phyloP scores from a whole-genome alignment of 352 stramenopile species.

The Phytopythium cucurbitacearum region DNA sequence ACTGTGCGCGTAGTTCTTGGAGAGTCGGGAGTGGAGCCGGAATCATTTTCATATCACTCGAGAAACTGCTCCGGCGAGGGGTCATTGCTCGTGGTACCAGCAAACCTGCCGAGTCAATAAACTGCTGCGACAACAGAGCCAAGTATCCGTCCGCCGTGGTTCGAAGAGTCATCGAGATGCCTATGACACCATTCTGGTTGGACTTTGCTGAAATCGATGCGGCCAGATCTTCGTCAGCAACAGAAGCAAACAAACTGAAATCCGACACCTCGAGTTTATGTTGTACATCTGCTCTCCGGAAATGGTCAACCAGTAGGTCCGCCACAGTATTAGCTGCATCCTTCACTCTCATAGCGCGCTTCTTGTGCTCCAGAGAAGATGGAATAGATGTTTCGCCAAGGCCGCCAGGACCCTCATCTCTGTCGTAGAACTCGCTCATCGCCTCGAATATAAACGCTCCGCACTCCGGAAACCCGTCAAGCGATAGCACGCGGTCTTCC shows the following conservation, averaged over 20 bases:
- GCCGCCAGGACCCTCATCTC: constrained; percentile 5
- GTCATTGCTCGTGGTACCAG: background rate
- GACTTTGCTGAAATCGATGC: too few relatives aligned
- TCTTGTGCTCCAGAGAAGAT: constrained; percentile 16
- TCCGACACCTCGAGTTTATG: too few relatives aligned
- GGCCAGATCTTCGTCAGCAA: too few relatives aligned
- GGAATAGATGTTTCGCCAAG: background rate
- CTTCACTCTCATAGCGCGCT: constrained; percentile 10
- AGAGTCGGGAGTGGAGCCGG: background rate
- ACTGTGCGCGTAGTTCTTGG: background rate
- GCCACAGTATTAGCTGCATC: constrained; percentile 14
- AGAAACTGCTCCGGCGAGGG: constrained; percentile 1
- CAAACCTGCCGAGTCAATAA: background rate
- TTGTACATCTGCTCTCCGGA: background rate
- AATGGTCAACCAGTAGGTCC: constrained; percentile 14
- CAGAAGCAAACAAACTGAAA: background rate
- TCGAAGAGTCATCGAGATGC: too few relatives aligned
- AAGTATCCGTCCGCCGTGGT: background rate
- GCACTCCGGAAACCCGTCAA: constrained; percentile 21
- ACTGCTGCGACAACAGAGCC: background rate
- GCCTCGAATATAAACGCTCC: constrained; percentile 22
- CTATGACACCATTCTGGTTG: too few relatives aligned
- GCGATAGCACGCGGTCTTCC: constrained; percentile 13
- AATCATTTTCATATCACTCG: background rate
- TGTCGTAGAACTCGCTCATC: constrained; percentile 19